Conservation (phyloP, 768 basidiomycete species). For the Amanita polypyramis region DNA sequence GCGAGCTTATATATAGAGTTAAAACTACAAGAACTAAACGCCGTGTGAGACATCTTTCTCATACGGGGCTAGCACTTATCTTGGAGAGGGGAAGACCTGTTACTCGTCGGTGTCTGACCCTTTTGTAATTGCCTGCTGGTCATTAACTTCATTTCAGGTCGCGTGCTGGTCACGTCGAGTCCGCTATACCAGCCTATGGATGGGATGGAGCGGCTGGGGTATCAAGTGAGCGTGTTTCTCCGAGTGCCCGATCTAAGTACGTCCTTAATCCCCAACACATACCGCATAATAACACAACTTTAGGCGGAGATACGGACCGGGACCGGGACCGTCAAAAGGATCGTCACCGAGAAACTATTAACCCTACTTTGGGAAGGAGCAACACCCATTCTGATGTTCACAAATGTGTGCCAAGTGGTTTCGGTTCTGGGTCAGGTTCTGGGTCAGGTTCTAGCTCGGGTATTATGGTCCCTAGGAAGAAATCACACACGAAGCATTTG, state of each 20-base stretch:
- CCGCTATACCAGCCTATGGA: conserved; percentile 81
- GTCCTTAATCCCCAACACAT: conserved; percentile 1
- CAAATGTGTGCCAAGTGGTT: conserved; percentile 5
- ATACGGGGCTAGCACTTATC: conserved; percentile 66
- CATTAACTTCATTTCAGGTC: conserved; percentile 18
- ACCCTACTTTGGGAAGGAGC: conserved; percentile 9
- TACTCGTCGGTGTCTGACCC: conserved; percentile 29
- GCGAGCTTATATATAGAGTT: conserved; percentile 10
- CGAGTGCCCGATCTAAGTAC: conserved; percentile 56
- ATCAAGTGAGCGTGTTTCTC: conserved; percentile 60
- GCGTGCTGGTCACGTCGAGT: conserved; percentile 72
- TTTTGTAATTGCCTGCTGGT: neutral
- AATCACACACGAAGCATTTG: neutral
- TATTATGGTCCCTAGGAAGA: neutral
- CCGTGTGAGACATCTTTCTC: conserved; percentile 44
- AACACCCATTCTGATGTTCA: conserved; percentile 2
- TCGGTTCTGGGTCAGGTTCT: neutral
- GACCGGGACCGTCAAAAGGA: conserved; percentile 34
- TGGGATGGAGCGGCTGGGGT: conserved; percentile 59
- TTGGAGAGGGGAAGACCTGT: conserved; percentile 76
- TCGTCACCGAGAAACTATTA: conserved; percentile 10
- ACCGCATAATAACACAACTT: neutral
- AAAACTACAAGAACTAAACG: conserved; percentile 3
- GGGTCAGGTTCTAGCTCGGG: neutral
- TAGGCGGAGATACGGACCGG: conserved; percentile 44